These are phyloP conservation scores for Mimosa bimucronata DNA, from an alignment of 306 rosid species.

Conservation along the genomic window DNA sequence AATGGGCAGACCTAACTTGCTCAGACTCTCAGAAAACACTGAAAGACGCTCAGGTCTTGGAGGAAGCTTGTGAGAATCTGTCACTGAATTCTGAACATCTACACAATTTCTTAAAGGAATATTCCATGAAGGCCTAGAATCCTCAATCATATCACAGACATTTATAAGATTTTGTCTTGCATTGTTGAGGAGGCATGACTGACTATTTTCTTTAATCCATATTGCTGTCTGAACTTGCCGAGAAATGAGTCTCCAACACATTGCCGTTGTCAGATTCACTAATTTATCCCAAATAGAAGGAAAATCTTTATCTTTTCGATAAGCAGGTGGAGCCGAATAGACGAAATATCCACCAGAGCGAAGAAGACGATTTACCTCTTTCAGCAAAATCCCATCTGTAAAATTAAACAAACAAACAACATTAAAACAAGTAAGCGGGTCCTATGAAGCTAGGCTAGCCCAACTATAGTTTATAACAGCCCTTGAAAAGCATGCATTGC, in stretches of 20 bases:
- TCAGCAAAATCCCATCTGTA: slow-evolving; percentile 88
- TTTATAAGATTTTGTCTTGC: slow-evolving; percentile 60
- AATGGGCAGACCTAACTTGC: slow-evolving; percentile 64
- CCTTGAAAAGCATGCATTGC: slow-evolving; percentile 20
- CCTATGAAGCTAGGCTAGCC: slow-evolving; percentile 11
- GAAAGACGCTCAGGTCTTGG: slow-evolving; percentile 69
- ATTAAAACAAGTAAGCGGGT: background rate
- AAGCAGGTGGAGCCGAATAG: slow-evolving; percentile 94
- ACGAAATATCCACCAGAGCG: slow-evolving; percentile 83
- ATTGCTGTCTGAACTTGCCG: slow-evolving; percentile 88
- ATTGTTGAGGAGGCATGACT: slow-evolving; percentile 58
- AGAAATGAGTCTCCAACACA: slow-evolving; percentile 97
- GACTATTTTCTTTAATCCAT: slow-evolving; percentile 79
- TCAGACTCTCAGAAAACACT: slow-evolving; percentile 63
- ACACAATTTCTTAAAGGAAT: slow-evolving; percentile 71
- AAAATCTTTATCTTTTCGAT: slow-evolving; percentile 69
- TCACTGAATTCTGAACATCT: slow-evolving; percentile 44
- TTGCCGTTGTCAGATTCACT: slow-evolving; percentile 78
- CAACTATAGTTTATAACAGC: background rate
- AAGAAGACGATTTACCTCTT: slow-evolving; percentile 80
- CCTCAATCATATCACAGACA: slow-evolving; percentile 69
- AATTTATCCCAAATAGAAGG: slow-evolving; percentile 84
- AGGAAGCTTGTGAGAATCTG: slow-evolving; percentile 58
- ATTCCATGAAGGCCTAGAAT: slow-evolving; percentile 77
- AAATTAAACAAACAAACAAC: slow-evolving; percentile 29